Evolutionary conservation across 225 moss, liverwort and hornwort species (phyloP), one percentile per base, ranked within the genome.

Genomic region (Ulota crispa): DNA sequence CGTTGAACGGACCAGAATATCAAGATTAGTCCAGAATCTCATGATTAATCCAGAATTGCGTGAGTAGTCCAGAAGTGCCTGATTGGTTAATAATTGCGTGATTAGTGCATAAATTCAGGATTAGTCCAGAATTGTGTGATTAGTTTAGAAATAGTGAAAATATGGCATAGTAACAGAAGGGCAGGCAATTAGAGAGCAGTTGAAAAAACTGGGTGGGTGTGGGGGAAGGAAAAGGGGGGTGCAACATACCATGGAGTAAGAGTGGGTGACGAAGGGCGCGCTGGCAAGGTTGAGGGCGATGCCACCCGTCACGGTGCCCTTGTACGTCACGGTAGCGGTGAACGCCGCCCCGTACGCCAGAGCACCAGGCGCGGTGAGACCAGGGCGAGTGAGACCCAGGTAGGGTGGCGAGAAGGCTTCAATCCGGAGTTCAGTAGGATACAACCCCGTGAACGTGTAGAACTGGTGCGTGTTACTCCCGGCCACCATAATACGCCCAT

Each of bases 381-480:
- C 65, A 4, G 92, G 92, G n/a, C 86, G 85, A 7, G 73, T 19
- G 12, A 79, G 85, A 0, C 34, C 83, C 34, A 90, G 64, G 77
- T 92, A 92, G 0, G 86, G 86, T 2, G 92, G 92, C 0, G 90
- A 85, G 88, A 87, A 92, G 1, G 72, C 64, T 45, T 92, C 92
- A 2, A 92, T 86, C 0, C 85, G 47, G 28, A 92, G 87, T 83
- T 92, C 92, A 0, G 92, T 92, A 5, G 92, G 92, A 43, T 20
- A 92, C 0, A 2, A 0, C 1, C 86, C 88, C 0, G 85, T 78
- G 20, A 90, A 88, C 1, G 88, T 92, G 61, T 92, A 92, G 73
- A 88, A 88, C 61, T 92, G 88, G 76, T 92, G 92, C 4, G 90
- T 87, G 83, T 92, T 92, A 68, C 85, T 83, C 0, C 92, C 92